Base-by-base conservation (phyloP, 805 yeast genomes). In the Spathaspora arborariae region DNA sequence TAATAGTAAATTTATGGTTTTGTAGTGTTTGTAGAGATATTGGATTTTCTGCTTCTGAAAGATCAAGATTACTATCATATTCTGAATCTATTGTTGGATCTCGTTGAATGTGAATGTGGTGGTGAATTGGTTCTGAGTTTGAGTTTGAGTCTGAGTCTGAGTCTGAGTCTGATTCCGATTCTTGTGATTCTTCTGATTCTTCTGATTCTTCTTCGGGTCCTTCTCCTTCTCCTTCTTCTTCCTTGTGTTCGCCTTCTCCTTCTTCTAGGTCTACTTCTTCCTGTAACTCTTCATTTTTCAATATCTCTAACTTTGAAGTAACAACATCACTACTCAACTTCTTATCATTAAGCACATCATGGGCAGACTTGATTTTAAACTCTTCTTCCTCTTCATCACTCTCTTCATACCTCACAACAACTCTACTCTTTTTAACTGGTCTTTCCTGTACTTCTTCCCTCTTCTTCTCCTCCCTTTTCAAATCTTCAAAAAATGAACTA, bases 401-500 rank as follows among this genome's bases (percentile, higher is more conserved):
- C 3, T 49, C 50, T 2, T 50, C 72, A 50, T 72, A 65, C 21
- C 53, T 56, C n/a, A 75, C 50, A 38, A 52, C 65, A 1, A 68
- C 68, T 34, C 58, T 45, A 1, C 21, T 10, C 30, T 44, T 47
- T 27, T 43, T 65, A 51, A 56, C 59, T 22, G 42, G 47, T 20
- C 37, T 44, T 10, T 41, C 51, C 44, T 42, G 42, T 15, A 37
- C 45, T 5, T 35, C 35, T 20, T 27, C 44, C 20, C 13, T 37
- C n/a, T 19, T 42, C 18, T 3, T 16, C 27, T 30, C 36, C 20
- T 34, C 35, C 35, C 30, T 26, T 18, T 21, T 43, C 50, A 76
- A 54, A 50, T 76, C 81, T 10, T 67, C 70, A 57, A 83, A 83
- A 60, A 65, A 82, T 2, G 75, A 75, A 6, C 68, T 63, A 1